Percentiles rank a stretch among this genome's conserved stretches.
Evolutionary conservation across 73 alveolate genomes (phyloP).

Genomic region (Urostyla sp.): DNA sequence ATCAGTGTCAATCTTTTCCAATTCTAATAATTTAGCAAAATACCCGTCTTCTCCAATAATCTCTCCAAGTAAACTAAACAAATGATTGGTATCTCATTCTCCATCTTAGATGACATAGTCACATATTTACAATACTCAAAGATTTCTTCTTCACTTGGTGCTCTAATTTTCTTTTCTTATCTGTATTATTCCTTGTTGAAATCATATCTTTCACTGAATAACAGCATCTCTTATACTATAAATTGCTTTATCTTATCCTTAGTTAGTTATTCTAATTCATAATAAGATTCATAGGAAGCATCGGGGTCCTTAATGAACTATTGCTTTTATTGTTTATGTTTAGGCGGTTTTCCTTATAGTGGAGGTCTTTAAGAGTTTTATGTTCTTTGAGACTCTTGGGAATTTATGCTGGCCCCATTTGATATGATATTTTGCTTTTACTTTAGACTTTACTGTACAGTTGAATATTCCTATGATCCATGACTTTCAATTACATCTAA

Average conservation of each 20-base stretch:
- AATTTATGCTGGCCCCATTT: background rate
- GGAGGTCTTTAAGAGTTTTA: too few relatives aligned
- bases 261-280: slow-evolving; percentile 6
- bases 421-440: background rate
- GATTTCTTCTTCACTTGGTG: slow-evolving; percentile 53
- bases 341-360: slow-evolving; percentile 44
- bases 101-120: slow-evolving; percentile 91
- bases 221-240: slow-evolving; percentile 41
- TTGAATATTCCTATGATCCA: slow-evolving; percentile 39
- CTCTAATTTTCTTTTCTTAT: slow-evolving; percentile 28
- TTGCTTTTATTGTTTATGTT: background rate
- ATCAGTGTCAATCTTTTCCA: slow-evolving; percentile 97
- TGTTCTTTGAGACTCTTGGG: too few relatives aligned
- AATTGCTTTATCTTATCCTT: slow-evolving; percentile 42
- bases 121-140: slow-evolving; percentile 81
- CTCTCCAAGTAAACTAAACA: slow-evolving; percentile 97
- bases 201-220: slow-evolving; percentile 56
- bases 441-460: background rate
- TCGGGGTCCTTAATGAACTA: background rate
- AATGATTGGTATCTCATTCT: slow-evolving; percentile 93
- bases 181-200: slow-evolving; percentile 10
- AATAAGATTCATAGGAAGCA: slow-evolving; percentile 47
- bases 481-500: slow-evolving; percentile 58
- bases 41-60: slow-evolving; percentile 92
- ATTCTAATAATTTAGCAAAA: slow-evolving; percentile 90